Conservation (phyloP, 805 yeast species). For the Lipomyces yamadae region DNA sequence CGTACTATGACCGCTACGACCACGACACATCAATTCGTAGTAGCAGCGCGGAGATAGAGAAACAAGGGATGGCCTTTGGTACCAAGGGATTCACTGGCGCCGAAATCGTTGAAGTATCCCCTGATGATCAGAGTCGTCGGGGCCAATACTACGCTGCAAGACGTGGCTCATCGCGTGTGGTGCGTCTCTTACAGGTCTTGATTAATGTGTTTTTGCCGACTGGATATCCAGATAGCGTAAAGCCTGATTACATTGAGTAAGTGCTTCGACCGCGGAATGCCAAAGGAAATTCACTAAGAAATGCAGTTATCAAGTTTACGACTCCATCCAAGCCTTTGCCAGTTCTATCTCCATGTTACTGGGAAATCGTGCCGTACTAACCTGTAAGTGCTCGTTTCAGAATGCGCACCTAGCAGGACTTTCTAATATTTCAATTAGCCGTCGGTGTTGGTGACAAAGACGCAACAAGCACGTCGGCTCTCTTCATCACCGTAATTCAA, state of each 20-base stretch:
- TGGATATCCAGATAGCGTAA: conserved; percentile 47
- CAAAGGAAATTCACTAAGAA: neutral
- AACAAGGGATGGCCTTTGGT: neutral
- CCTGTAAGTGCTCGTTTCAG: conserved; percentile 10
- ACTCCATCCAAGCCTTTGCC: conserved; percentile 48
- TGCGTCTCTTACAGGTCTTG: conserved; percentile 37
- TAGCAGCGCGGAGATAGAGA: neutral
- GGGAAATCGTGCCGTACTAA: conserved; percentile 46
- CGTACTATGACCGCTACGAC: conserved; percentile 22
- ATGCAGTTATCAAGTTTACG: conserved; percentile 45
- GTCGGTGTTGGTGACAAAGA: conserved; percentile 48
- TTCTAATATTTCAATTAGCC: conserved; percentile 32
- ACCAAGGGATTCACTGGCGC: neutral
- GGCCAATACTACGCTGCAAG: neutral
- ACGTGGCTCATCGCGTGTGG: conserved; percentile 10
- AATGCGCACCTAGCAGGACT: neutral
- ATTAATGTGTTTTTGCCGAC: conserved; percentile 46
- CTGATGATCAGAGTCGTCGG: conserved; percentile 6
- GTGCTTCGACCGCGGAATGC: conserved; percentile 10
- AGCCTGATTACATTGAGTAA: conserved; percentile 43
- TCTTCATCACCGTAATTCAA: conserved; percentile 46
- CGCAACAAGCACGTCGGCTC: conserved; percentile 48
- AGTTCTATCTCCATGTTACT: conserved; percentile 45
- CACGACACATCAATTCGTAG: neutral
- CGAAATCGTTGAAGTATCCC: conserved; percentile 15